Base-by-base conservation (phyloP, 208 protist genomes). In the Leishmania amazonensis region DNA sequence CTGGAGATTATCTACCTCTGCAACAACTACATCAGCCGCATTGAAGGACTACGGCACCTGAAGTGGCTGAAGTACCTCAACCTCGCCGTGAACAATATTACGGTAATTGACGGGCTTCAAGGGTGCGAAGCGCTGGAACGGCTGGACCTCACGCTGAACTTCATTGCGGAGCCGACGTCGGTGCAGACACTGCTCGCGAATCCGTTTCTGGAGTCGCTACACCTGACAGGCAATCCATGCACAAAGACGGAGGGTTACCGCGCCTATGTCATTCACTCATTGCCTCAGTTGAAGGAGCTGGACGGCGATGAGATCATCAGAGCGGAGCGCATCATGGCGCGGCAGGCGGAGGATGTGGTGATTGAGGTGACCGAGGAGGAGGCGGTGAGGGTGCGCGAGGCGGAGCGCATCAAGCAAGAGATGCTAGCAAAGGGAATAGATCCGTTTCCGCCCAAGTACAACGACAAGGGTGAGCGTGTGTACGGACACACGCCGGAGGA, bases 21-120 rank as follows among this genome's bases (percentile, higher is more conserved):
- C 86, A 99, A 99, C 89, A 99, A 99, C 85, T 97, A 99, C 82
- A 99, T 99, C 49, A 71, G 83, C 24, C 87, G 87, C 54, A 99
- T 99, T 65, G 95, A 99, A 81, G 98, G 98, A 3, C 89, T 99
- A 21, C 85, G 93, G 38, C 94, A 97, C 75, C 90, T 99, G 64
- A 99, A 99, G 89, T 88, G 90, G 76, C 93, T 99, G n/a, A 96
- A 95, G 85, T 99, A 99, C 81, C 85, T 99, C 21, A 99, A 99
- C 85, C 83, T 99, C 1, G 98, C 99, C 9, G 91, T 99, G 58
- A 99, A 99, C 89, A 99, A 98, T 86, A 97, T 99, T 76, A 93
- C 76, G 0, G 79, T 82, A 35, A 97, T 99, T 70, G 98, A 99
- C 68, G 92, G 94, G 13, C 88, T 99, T 2, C 93, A 98, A 54